phyloP scores from a whole-genome alignment of 2,329 filamentous ascomycete species.

The Arthrobotrys sinensis region DNA sequence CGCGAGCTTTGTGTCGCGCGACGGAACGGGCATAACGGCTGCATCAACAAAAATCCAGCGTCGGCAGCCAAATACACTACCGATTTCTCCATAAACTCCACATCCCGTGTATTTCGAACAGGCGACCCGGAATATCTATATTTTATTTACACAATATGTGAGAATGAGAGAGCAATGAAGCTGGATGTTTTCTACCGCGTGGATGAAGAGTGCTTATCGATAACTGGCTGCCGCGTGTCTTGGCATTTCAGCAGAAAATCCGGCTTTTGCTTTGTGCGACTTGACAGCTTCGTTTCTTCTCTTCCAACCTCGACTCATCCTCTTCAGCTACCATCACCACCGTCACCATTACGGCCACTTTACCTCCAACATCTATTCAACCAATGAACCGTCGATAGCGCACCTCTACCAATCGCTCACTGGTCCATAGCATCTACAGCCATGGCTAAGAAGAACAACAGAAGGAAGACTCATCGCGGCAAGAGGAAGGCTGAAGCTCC shows the following conservation, averaged over 20 bases:
- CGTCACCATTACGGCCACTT: neutral
- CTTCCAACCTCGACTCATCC: slow-evolving; percentile 22
- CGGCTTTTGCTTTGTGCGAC: slow-evolving; percentile 15
- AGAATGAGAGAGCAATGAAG: neutral
- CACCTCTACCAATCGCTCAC: neutral
- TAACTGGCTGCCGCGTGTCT: slow-evolving; percentile 23
- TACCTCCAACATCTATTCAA: neutral
- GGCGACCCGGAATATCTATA: slow-evolving; percentile 14
- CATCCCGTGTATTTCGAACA: neutral
- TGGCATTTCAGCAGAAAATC: slow-evolving; percentile 23
- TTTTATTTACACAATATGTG: neutral
- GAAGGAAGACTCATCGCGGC: slow-evolving; percentile 48
- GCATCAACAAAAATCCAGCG: neutral
- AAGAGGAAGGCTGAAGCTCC: slow-evolving; percentile 30
- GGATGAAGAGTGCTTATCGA: slow-evolving; percentile 14
- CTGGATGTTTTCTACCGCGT: neutral
- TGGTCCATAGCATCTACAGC: neutral
- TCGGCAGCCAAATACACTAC: neutral
- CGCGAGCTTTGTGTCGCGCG: slow-evolving; percentile 1
- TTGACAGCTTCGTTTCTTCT: neutral
- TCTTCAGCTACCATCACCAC: neutral
- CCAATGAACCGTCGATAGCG: neutral
- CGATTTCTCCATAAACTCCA: neutral
- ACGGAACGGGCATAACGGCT: neutral
- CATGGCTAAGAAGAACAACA: slow-evolving; percentile 43